Base-by-base conservation (phyloP, 2,329 filamentous ascomycete species). In the Ascochyta fabae region DNA sequence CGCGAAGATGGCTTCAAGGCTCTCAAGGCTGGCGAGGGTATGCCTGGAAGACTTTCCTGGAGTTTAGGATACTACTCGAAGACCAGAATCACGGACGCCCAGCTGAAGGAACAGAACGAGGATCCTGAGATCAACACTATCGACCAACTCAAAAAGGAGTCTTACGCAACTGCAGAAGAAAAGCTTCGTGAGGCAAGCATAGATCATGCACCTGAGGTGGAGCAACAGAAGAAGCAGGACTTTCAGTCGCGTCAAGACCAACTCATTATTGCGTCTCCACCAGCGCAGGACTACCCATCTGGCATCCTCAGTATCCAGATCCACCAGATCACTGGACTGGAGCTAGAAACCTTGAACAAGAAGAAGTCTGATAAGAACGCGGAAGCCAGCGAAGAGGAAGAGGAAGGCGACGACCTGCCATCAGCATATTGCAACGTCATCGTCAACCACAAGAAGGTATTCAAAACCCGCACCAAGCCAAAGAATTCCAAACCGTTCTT, bases 401-500 rank as follows among this genome's bases (percentile, higher is more conserved):
- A 88, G 66, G 80, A 83, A 59, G 79, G 82, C 15, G 86, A 88
- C 4, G 83, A 86, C 40, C 77, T 91, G 35, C 89, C 89, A 0
- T 88, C 87, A 43, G 81, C 86, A 24, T 92, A 91, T 69, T 90
- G 88, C 70, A 90, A 83, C 29, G 84, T 92, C 62, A 88, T 91
- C 39, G 75, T 92, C 62, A 91, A 92, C 68, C 88, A 92, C 67
- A 83, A 83, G 61, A 91, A 84, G 54, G 75, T 84, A 12, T 92
- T 88, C 76, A 86, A 83, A 64, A 90, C 89, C 2, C 79, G 89
- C 15, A 90, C 89, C 0, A 92, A 92, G 74, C 89, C 89, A 1
- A 90, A 91, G 76, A 91, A 91, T 59, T 83, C 86, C 0, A 91
- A 90, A 65, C 89, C 89, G 0, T 92, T 91, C 73, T 92, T 89